Percentiles rank a stretch among this genome's conserved stretches.
Evolutionary conservation across 2,329 filamentous ascomycete genomes (phyloP).

Genomic region (Zymoseptoria pseudotritici): DNA sequence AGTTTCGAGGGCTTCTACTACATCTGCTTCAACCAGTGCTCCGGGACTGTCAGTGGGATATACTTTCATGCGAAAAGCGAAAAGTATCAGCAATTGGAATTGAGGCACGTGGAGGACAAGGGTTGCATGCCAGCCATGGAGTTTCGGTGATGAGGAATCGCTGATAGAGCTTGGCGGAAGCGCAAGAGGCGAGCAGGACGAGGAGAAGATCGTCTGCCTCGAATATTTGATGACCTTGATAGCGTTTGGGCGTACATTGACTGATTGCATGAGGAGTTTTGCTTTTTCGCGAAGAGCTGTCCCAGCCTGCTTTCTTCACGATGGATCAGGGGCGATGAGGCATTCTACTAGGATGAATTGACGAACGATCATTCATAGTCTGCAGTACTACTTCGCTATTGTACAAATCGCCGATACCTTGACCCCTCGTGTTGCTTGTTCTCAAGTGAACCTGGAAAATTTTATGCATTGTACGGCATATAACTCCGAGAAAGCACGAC

Average conservation of each 20-base stretch:
- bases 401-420: not conserved
- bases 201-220: not conserved
- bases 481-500: not conserved
- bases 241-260: conserved; percentile 15
- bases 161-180: not conserved
- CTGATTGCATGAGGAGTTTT: not conserved
- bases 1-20: conserved; percentile 99
- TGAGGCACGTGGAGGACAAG: conserved; percentile 77
- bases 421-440: not conserved
- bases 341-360: not conserved
- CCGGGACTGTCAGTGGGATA: conserved; percentile 80
- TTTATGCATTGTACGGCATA: not conserved
- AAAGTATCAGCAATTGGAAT: conserved; percentile 91
- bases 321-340: not conserved
- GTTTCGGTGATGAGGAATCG: conserved; percentile 58
- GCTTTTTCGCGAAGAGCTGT: not conserved
- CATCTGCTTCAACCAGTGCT: conserved; percentile 92
- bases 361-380: not conserved
- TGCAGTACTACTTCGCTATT: not conserved
- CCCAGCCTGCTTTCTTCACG: not conserved
- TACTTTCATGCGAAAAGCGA: conserved; percentile 98
- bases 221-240: conserved; percentile 10
- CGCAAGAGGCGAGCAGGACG: not conserved
- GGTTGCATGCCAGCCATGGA: conserved; percentile 83
- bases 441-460: not conserved